Evolutionary conservation across 116 monocot species (phyloP), one percentile per base, ranked within the genome.

Genomic region (Zostera marina): DNA sequence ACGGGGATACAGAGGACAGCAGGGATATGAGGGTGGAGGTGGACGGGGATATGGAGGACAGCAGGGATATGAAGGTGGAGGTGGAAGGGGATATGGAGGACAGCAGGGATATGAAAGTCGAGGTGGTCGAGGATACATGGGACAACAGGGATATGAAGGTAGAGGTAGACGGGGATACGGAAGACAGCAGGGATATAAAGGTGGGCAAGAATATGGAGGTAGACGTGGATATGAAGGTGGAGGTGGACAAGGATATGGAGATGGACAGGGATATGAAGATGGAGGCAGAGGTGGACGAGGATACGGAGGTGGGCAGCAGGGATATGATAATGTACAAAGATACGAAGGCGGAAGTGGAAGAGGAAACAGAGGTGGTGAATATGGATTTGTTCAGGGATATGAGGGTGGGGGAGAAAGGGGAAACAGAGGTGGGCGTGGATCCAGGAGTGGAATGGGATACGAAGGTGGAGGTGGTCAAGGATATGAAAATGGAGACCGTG

Each of bases 51-150:
- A 51, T 7, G 51, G 21, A 8, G 45, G 45, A 12, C 20, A 21
- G 17, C 51, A 21, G 51, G 51, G 51, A 20, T 20, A 51, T 51
- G 51, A 51, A 51, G 51, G 20, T 51, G 5, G 51, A 19, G 51
- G 51, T 51, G 51, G 51, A 51, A 16, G 19, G 7, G 51, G 51
- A 16, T 51, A 51, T 7, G 51, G 8, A 8, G 51, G 19, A 7
- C 9, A 9, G 19, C 51, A 21, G 8, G 51, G 51, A 7, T 51
- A n/a, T 17, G 49, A 51, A 51, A 19, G 49, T 51, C 8, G 49
- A 51, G 49, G 49, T 51, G 49, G 49, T 17, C 49, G 49, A 15
- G 49, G 49, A 16, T 51, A 51, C 9, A 19, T 1, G 1, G 49
- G 49, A 3, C 19, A 21, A 6, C 49, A 21, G 6, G 49, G 49